Base-by-base conservation (phyloP, 192 early-diverging fungal genomes). In the Irineochytrium annulatum region DNA sequence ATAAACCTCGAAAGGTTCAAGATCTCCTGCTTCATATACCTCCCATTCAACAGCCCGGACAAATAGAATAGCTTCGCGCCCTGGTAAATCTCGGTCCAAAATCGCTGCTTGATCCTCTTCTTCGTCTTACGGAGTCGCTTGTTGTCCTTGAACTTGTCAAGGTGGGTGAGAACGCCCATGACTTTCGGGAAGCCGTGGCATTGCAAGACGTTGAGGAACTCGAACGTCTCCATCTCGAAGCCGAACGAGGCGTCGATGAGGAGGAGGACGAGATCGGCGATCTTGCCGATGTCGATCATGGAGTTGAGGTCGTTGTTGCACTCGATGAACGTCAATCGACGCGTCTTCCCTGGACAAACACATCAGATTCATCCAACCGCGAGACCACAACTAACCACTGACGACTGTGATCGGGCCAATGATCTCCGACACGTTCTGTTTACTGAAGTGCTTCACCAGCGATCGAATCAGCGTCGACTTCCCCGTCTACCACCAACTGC, bases 31-130 rank as follows among this genome's bases (percentile, higher is more conserved):
- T 95, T 93, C 27, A 89, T 80, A 68, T 99, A 99, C 34, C 86
- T 83, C 32, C 92, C 93, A 63, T 97, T 93, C 72, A 96, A 90
- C 22, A 97, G 77, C 26, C 97, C 94, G 2, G 92, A 92, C n/a
- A 99, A 77, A 63, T 97, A 97, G 61, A 99, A 99, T 16, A 99
- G 76, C 75, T 99, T 99, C 53, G 97, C 97, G 20, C 97, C 97
- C 61, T 99, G 89, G 70, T 99, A 96, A 55, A 97, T 97, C 68
- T 99, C 97, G n/a, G 97, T 96, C 97, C 97, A 99, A 79, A 99
- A 99, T 65, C 97, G 88, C 39, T 95, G 93, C 84, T 99, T 99
- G 55, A 99, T 78, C 59, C 80, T 72, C 77, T 96, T 97, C 72
- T 97, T 97, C 1, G 86, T 91, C 34, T 84, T 84, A 57, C 87